phyloP scores from a whole-genome alignment of 257 asterid species.

The Solanum infundibuliforme region DNA sequence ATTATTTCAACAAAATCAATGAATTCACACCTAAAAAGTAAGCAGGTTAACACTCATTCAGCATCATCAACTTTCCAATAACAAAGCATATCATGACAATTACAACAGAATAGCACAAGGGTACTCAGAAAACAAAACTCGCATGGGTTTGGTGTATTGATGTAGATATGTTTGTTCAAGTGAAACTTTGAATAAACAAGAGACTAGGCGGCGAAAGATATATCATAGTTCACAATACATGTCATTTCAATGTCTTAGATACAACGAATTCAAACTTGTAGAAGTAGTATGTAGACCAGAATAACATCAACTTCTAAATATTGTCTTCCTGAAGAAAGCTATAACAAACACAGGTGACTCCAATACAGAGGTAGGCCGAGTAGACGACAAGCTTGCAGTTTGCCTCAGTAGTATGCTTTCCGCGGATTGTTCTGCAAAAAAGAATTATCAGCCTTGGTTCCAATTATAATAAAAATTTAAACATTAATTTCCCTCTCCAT shows the following conservation, averaged over 20 bases:
- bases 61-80: not conserved
- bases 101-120: not conserved
- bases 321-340: not conserved
- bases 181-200: not conserved
- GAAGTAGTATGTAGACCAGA: not conserved
- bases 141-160: not conserved
- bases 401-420: constrained; percentile 48
- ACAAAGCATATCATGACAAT: not conserved
- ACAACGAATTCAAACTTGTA: not conserved
- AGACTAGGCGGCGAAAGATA: not conserved
- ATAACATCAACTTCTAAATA: not conserved
- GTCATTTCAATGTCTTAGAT: not conserved
- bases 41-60: not conserved
- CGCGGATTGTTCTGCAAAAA: constrained; percentile 72
- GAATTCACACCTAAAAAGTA: not conserved
- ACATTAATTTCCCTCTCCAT: not conserved
- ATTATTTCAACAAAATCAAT: not conserved
- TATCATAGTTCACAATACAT: not conserved
- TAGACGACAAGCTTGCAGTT: not conserved
- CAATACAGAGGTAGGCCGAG: not conserved
- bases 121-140: not conserved
- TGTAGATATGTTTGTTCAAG: not conserved
- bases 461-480: not conserved
- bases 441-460: not conserved
- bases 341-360: not conserved